phyloP scores from a whole-genome alignment of 345 rosid genomes.

The Eucalyptus coolabah region DNA sequence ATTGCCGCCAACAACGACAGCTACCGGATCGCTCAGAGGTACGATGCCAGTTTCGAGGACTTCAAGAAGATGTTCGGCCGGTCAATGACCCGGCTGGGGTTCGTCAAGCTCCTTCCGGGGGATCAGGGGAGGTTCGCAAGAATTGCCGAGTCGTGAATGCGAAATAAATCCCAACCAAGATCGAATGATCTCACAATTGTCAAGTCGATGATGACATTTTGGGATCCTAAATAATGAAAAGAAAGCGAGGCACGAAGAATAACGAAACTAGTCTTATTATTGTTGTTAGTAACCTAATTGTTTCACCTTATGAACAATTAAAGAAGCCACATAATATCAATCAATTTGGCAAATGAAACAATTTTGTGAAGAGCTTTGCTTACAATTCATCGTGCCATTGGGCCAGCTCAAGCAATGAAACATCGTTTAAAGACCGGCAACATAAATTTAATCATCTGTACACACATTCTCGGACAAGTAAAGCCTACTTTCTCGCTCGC shows the following conservation, averaged over 20 bases:
- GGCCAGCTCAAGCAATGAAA: not conserved
- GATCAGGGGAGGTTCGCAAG: constrained; percentile 37
- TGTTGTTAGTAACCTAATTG: not conserved
- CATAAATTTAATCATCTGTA: not conserved
- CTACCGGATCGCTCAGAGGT: constrained; percentile 26
- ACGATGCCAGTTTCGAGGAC: constrained; percentile 42
- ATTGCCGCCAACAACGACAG: constrained; percentile 30
- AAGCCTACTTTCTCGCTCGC: not conserved
- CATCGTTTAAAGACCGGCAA: not conserved
- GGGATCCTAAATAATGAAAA: not conserved
- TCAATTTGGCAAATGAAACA: not conserved
- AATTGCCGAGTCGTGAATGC: constrained; percentile 21
- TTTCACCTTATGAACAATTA: not conserved
- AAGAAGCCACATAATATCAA: not conserved
- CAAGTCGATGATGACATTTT: not conserved
- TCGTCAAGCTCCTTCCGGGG: constrained; percentile 42
- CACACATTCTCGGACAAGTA: not conserved
- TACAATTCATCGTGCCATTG: not conserved
- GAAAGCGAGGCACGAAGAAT: not conserved
- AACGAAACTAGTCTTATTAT: not conserved
- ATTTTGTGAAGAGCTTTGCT: not conserved
- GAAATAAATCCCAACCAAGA: not conserved
- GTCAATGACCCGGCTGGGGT: constrained; percentile 60
- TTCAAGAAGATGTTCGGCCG: constrained; percentile 47
- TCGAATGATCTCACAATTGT: not conserved